Percentiles rank a stretch among this genome's conserved stretches.
phyloP scores from a whole-genome alignment of 208 protist genomes.

The Trypanosoma platydactyli region DNA sequence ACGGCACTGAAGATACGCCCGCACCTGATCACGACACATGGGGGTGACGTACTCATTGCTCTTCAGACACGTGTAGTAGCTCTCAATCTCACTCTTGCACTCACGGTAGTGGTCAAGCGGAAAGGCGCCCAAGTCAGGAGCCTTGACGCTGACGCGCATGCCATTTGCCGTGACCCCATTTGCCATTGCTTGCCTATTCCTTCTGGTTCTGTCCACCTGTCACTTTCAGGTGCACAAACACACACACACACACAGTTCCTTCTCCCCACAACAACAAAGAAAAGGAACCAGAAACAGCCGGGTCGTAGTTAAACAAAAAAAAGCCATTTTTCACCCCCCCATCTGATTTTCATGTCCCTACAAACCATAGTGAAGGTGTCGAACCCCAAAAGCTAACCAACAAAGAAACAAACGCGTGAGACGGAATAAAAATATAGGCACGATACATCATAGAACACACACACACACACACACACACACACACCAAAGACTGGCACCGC shows the following conservation, averaged over 20 bases:
- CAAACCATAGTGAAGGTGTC: not conserved
- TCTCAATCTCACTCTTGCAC: slow-evolving; percentile 79
- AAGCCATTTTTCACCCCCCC: not conserved
- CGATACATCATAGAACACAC: no score
- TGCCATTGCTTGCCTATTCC: slow-evolving; percentile 36
- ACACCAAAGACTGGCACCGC: not conserved
- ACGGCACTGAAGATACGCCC: slow-evolving; percentile 81
- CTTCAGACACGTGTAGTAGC: slow-evolving; percentile 85
- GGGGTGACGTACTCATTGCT: slow-evolving; percentile 74
- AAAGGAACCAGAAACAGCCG: not conserved
- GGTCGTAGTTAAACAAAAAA: not conserved
- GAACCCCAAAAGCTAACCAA: not conserved
- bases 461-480: not conserved
- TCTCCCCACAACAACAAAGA: slow-evolving; percentile 1
- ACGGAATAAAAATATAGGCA: not conserved
- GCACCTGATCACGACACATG: slow-evolving; percentile 79
- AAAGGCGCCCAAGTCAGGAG: slow-evolving; percentile 85
- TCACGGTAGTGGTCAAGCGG: slow-evolving; percentile 90
- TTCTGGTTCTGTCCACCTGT: not conserved
- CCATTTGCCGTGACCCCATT: slow-evolving; percentile 68
- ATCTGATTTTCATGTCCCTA: not conserved
- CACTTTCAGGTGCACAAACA: not conserved
- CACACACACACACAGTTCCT: not conserved
- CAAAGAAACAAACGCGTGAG: not conserved
- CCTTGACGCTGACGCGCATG: slow-evolving; percentile 55